Conservation (phyloP, 2,329 filamentous ascomycete species). For the Trichoderma atrobrunneum region DNA sequence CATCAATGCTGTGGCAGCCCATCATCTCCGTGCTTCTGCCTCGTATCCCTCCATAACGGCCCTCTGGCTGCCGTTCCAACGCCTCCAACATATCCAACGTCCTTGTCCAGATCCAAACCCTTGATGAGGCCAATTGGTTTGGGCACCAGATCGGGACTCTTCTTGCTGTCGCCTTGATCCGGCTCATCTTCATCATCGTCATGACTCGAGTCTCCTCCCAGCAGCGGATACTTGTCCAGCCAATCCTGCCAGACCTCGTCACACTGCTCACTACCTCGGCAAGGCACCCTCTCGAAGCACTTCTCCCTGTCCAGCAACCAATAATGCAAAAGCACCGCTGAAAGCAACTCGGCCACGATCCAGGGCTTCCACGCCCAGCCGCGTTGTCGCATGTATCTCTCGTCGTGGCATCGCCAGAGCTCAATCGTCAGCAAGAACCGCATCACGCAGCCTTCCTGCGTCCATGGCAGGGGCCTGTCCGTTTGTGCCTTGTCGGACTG, state of each 20-base stretch:
- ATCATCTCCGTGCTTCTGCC: background rate
- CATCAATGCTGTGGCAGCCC: conserved; percentile 11
- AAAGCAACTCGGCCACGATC: conserved; percentile 25
- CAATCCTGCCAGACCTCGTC: conserved; percentile 32
- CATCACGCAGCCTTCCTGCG: conserved; percentile 17
- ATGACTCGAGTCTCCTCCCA: background rate
- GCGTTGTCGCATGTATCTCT: conserved; percentile 23
- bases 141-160: conserved; percentile 20
- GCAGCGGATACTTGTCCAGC: conserved; percentile 27
- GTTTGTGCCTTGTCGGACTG: background rate
- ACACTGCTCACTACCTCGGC: conserved; percentile 20
- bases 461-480: background rate
- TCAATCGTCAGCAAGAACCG: conserved; percentile 28
- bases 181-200: background rate
- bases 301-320: conserved; percentile 24
- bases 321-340: conserved; percentile 22
- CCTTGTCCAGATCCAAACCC: conserved; percentile 24
- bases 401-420: conserved; percentile 25
- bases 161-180: background rate
- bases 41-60: background rate
- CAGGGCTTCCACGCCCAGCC: conserved; percentile 24
- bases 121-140: conserved; percentile 22
- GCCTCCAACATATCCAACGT: conserved; percentile 31
- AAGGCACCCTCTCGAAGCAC: conserved; percentile 20
- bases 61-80: conserved; percentile 23